Conservation (phyloP, 495 filamentous ascomycete species). For the Bombardia bombarda region DNA sequence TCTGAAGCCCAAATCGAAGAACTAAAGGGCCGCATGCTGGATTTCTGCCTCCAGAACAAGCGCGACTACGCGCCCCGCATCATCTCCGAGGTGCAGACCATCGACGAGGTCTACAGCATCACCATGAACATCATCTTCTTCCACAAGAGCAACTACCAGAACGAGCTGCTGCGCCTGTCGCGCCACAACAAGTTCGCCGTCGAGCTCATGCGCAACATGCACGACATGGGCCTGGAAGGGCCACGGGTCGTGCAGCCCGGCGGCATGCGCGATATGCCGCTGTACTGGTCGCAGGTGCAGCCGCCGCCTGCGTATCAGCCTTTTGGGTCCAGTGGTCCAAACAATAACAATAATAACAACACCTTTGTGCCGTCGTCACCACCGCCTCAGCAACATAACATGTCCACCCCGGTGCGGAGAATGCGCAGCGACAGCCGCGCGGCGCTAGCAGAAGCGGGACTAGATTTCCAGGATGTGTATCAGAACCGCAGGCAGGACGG, state of each 20-base stretch:
- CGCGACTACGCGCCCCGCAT: constrained; percentile 88
- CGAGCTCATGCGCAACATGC: constrained; percentile 80
- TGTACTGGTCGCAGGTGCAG: constrained; percentile 35
- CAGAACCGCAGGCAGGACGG: constrained; percentile 14
- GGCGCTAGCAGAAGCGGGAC: constrained; percentile 18
- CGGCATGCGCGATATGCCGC: constrained; percentile 39
- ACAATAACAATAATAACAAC: too few relatives aligned
- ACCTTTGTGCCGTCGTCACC: too few relatives aligned
- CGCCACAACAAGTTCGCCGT: constrained; percentile 94
- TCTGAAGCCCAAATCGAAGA: constrained; percentile 78
- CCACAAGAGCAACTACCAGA: constrained; percentile 88
- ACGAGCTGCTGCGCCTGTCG: constrained; percentile 81
- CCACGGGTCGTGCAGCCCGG: constrained; percentile 71
- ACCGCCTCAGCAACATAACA: too few relatives aligned
- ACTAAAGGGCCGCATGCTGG: constrained; percentile 73
- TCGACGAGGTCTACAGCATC: constrained; percentile 51
- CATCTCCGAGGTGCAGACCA: constrained; percentile 73
- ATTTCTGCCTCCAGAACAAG: constrained; percentile 79
- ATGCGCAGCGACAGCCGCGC: constrained; percentile 16
- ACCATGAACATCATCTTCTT: constrained; percentile 96
- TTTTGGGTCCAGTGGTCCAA: too few relatives aligned
- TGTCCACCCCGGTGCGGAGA: too few relatives aligned
- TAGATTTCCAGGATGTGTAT: constrained; percentile 29
- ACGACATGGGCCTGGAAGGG: constrained; percentile 81
- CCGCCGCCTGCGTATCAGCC: too few relatives aligned